Percentiles rank a stretch among this genome's conserved stretches.
Evolutionary conservation across 192 early-diverging fungal genomes (phyloP).

Genomic region (Funneliformis geosporum): DNA sequence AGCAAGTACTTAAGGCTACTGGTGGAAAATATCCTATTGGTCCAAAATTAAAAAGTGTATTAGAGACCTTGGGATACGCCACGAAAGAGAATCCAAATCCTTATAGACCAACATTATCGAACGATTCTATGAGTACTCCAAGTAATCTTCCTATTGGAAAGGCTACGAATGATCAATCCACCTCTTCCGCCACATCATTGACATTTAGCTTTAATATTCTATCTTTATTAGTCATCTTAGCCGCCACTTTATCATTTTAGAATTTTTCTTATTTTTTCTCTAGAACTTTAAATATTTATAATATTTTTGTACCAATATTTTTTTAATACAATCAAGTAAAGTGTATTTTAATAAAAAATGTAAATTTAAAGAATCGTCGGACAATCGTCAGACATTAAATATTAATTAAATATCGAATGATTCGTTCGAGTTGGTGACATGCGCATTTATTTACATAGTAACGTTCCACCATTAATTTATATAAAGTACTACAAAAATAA

Average conservation of each 20-base stretch:
- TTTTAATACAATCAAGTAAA: too few relatives aligned
- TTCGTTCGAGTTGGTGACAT: too few relatives aligned
- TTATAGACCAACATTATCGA: not conserved
- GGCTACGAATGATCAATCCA: not conserved
- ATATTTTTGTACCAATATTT: too few relatives aligned
- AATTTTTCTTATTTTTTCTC: too few relatives aligned
- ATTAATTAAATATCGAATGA: too few relatives aligned
- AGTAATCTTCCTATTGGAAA: not conserved
- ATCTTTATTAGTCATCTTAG: not conserved
- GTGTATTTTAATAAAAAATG: too few relatives aligned
- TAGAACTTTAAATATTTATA: too few relatives aligned
- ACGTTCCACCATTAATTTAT: too few relatives aligned
- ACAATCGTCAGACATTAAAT: too few relatives aligned
- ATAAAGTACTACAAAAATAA: too few relatives aligned
- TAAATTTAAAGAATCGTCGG: too few relatives aligned
- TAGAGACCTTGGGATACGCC: constrained; percentile 35
- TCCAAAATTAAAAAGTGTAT: constrained; percentile 30
- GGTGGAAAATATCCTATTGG: constrained; percentile 29
- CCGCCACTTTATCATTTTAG: not conserved
- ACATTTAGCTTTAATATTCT: not conserved
- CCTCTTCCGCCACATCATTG: not conserved
- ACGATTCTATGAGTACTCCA: not conserved
- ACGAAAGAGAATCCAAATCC: not conserved
- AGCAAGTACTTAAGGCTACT: not conserved
- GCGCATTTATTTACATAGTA: too few relatives aligned